Evolutionary conservation across 495 filamentous ascomycete species (phyloP), one percentile per base, ranked within the genome.

Genomic region (Penicillium soppii): DNA sequence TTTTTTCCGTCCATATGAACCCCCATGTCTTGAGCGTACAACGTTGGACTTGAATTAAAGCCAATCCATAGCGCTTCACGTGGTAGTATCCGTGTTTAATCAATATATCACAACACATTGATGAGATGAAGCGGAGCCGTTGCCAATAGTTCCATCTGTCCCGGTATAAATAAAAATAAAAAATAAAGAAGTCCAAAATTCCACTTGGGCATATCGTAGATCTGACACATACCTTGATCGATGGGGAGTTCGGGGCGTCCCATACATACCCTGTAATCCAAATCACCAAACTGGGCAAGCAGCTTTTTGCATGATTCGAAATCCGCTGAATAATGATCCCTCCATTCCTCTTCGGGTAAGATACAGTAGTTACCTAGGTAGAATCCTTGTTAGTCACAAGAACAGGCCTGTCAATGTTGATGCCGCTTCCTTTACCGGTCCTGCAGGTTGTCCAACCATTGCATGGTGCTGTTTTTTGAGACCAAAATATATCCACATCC

Each of bases 241-340:
- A 65, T 65, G 58, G 57, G 56, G 47, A 57, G 61, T 59, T 65
- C 58, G 55, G 53, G 37, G 45, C 26, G 16, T 32, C 52, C 38
- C 15, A 13, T n/a, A 12, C n/a, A 15, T n/a, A 23, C 26, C 15
- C 4, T 32, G 22, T 19, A 15, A 23, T 12, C 13, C 5, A 21
- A 13, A 23, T n/a, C 2, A 27, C n/a, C n/a, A n/a, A n/a, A n/a
- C n/a, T 27, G 25, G 25, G 8, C 29, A 32, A 32, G 13, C 29
- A 26, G n/a, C 35, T 36, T 36, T 21, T 25, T 54, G 52, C 47
- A 55, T 29, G 35, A 38, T 20, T 22, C 20, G 6, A 33, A 10
- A 15, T 42, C 22, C 22, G 30, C 40, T 21, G 37, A 54, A 40
- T 52, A 42, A 50, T 47, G 39, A 12, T 23, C 40, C 36, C 46